Evolutionary conservation across 2,329 filamentous ascomycete genomes (phyloP), one percentile per base, ranked within the genome.

Genomic region (Aureobasidium sp.): DNA sequence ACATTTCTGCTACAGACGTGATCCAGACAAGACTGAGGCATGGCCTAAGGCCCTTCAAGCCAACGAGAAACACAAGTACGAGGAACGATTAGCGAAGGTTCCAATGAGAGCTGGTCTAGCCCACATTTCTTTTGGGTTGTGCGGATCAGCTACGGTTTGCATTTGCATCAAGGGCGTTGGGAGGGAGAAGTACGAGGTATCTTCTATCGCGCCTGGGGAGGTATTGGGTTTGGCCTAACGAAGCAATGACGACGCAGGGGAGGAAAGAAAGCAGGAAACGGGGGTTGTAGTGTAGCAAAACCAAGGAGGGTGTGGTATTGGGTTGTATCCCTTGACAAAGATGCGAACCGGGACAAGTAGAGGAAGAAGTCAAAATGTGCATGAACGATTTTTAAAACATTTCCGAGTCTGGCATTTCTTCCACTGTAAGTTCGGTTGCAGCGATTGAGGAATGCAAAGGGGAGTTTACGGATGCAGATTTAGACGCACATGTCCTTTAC

Each of bases 141-240:
- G 27, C 32, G 47, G 32, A 50, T 21, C n/a, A 36, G 47, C 49
- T 37, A 51, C 13, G 32, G 10, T 54, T 54, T 54, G 50, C 50
- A 54, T 54, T 42, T 54, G 50, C 50, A 54, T 54, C 50, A 41
- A 42, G 50, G 50, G 50, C 50, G 37, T 9, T 27, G 50, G 50
- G 10, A 41, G 25, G 21, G 34, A 27, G 14, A 29, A 48, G 9
- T 16, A 53, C 8, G 49, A 27, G 16, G 49, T 14, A 7, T 21
- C 5, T 14, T 49, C 37, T 27, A 30, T 54, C 50, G 5, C 36
- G 36, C 27, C 36, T 42, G 37, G 37, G 37, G 27, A 42, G 50
- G 50, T 37, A 25, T 16, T 16, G 27, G n/a, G 1, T 30, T 32
- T 54, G 50, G 50, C 50, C 50, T 54, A 54, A 54, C 50, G 50